Percentiles rank a stretch among this genome's conserved stretches.
Conservation (phyloP, 1,284 basidiomycete species). For the Cronartium quercuum region DNA sequence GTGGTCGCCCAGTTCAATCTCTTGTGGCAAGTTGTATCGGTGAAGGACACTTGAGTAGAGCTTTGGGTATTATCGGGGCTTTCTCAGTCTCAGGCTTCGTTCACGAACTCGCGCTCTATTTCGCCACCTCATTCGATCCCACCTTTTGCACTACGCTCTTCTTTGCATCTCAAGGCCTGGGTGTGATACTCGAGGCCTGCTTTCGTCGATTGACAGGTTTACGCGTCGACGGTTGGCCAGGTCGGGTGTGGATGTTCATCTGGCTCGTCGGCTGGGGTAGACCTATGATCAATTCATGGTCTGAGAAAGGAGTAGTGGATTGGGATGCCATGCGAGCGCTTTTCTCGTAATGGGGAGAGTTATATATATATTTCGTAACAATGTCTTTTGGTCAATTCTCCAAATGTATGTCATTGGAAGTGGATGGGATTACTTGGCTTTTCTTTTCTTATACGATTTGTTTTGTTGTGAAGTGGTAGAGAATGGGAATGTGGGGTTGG, state of each 20-base stretch:
- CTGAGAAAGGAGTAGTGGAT: background rate
- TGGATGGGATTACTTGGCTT: too few relatives aligned
- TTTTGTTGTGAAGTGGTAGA: too few relatives aligned
- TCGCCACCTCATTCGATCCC: background rate
- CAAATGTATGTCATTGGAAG: too few relatives aligned
- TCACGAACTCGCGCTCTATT: slow-evolving; percentile 9
- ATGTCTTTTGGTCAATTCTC: too few relatives aligned
- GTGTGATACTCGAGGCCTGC: slow-evolving; percentile 40
- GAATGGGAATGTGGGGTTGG: too few relatives aligned
- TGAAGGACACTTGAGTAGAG: background rate
- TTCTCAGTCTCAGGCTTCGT: slow-evolving; percentile 12
- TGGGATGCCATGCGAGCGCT: background rate
- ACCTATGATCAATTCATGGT: background rate
- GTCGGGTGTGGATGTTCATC: slow-evolving; percentile 39
- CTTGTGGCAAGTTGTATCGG: background rate
- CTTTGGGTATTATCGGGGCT: background rate
- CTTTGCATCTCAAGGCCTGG: slow-evolving; percentile 42
- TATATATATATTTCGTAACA: too few relatives aligned
- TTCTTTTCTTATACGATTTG: too few relatives aligned
- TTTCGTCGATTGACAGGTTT: slow-evolving; percentile 36
- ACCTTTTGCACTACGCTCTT: slow-evolving; percentile 34
- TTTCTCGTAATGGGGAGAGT: background rate
- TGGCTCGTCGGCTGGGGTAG: slow-evolving; percentile 24
- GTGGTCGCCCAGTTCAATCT: background rate
- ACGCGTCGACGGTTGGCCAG: slow-evolving; percentile 35